Conservation (phyloP, 352 stramenopile species). For the Blastocystis hominis region DNA sequence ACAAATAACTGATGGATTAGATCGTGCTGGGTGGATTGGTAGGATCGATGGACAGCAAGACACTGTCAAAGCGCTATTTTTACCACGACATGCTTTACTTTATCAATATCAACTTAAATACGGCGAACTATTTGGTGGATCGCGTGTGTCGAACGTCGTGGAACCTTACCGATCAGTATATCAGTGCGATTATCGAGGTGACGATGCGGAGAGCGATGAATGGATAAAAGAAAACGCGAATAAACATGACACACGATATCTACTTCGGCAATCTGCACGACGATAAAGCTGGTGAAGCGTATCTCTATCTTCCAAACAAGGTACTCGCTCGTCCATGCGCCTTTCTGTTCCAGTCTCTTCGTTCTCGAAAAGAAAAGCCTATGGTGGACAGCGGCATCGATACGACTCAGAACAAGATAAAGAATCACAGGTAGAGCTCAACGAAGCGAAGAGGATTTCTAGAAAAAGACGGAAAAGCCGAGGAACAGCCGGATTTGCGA, state of each 20-base stretch:
- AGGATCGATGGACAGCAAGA: too few species aligned
- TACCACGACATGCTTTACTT: neutral
- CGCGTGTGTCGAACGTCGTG: constrained; percentile 4
- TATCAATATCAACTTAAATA: neutral
- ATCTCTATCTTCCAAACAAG: constrained; percentile 37
- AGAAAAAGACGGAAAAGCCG: neutral
- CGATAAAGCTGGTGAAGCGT: constrained; percentile 15
- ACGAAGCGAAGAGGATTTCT: neutral
- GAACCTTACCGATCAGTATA: constrained; percentile 49
- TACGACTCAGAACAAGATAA: neutral
- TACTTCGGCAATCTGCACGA: neutral
- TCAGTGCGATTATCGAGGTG: constrained; percentile 50
- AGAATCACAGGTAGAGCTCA: neutral
- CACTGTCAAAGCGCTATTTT: neutral
- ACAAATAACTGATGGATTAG: neutral
- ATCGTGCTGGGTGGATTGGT: too few species aligned
- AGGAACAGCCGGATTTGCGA: constrained; percentile 4
- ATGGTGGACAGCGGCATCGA: neutral
- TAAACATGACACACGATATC: neutral
- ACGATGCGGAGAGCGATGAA: neutral
- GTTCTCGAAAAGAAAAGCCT: constrained; percentile 19
- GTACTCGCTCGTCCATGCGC: neutral
- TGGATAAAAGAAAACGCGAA: constrained; percentile 25
- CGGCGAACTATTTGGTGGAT: constrained; percentile 34
- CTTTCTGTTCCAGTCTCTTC: neutral